Evolutionary conservation across 2,329 filamentous ascomycete species (phyloP).

Genomic region (Trichoderma atroviride): DNA sequence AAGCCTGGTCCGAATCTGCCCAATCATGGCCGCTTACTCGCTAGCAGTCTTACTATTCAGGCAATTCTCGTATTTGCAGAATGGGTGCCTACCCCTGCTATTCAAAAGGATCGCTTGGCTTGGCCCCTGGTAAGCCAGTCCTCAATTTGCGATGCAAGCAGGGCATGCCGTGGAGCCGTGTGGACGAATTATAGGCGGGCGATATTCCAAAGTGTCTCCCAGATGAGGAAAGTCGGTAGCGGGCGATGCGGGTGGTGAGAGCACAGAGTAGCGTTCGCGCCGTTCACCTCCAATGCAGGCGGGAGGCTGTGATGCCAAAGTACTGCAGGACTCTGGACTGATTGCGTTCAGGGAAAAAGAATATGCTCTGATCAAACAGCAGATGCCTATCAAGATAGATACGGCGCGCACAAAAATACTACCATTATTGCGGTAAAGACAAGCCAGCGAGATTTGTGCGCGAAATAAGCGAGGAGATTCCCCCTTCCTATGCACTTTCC

Average conservation of each 20-base stretch:
- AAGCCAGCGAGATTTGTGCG: not conserved
- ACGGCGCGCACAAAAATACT: not conserved
- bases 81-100: constrained; percentile 7
- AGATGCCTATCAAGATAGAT: not conserved
- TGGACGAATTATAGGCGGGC: not conserved
- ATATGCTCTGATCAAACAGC: not conserved
- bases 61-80: constrained; percentile 25
- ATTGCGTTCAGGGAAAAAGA: not conserved
- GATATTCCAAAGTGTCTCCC: not conserved
- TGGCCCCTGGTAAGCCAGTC: constrained; percentile 10
- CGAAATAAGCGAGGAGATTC: not conserved
- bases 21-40: constrained; percentile 13
- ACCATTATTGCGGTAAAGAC: not conserved
- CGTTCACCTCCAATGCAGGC: not conserved
- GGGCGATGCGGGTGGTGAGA: not conserved
- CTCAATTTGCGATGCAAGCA: constrained; percentile 19
- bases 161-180: constrained; percentile 7
- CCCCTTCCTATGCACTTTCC: constrained; percentile 4
- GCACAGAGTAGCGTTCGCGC: not conserved
- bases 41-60: constrained; percentile 24
- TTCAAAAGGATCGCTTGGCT: constrained; percentile 17
- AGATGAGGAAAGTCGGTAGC: constrained; percentile 16
- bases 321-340: not conserved
- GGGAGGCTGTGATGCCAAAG: not conserved
- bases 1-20: constrained; percentile 3